A percentile compares a stretch with the other conserved stretches of the same genome.
Evolutionary conservation across 192 early-diverging fungal species (phyloP).

Genomic region (Entophlyctis luteolus): DNA sequence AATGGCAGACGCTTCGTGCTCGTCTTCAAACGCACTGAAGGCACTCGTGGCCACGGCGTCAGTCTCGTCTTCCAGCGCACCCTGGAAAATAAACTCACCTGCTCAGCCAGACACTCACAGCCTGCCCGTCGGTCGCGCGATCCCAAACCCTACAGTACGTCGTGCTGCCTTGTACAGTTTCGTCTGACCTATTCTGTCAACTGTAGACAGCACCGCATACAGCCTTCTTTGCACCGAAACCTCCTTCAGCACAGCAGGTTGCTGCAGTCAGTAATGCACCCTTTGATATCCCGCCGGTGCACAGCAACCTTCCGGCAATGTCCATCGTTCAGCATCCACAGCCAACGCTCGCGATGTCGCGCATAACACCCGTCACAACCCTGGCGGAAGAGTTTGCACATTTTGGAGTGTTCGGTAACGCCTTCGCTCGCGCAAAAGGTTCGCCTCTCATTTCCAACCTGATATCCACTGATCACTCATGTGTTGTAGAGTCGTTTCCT

Average conservation of each 20-base stretch:
- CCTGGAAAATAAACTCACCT: background rate
- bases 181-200: background rate
- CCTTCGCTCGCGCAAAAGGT: background rate
- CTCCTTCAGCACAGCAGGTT: background rate
- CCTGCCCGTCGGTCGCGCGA: background rate
- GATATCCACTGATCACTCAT: no score
- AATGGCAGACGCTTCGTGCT: no score
- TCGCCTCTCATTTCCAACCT: no score
- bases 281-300: no score
- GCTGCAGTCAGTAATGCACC: background rate
- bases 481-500: no score
- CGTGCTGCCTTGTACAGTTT: no score
- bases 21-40: slow-evolving; percentile 14
- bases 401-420: slow-evolving; percentile 1
- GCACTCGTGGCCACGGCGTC: background rate
- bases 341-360: no score
- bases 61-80: background rate
- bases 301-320: no score
- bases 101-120: background rate
- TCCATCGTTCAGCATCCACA: no score
- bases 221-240: background rate
- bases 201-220: background rate
- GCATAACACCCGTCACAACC: no score
- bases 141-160: no score
- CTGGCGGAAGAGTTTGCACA: background rate